Conservation (phyloP, 257 asterid genomes). For the Gentiana macrophylla region DNA sequence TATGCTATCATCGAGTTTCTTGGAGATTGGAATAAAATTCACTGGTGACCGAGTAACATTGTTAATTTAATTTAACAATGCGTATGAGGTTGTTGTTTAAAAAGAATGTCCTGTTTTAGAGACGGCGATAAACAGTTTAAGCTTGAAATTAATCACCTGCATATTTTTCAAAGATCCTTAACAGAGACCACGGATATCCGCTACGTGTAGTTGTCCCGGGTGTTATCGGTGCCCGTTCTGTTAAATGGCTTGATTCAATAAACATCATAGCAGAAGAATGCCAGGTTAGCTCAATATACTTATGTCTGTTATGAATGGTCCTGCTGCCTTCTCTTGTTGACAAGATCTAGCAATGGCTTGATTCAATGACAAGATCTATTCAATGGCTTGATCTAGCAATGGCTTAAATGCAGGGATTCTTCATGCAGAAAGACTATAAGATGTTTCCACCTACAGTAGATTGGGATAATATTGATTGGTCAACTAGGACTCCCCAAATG, state of each 20-base stretch:
- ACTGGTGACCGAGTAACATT: neutral
- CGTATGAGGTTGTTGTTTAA: neutral
- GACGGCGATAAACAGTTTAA: neutral
- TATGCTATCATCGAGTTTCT: slow-evolving; percentile 11
- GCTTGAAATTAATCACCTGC: neutral
- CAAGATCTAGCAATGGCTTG: slow-evolving; percentile 8
- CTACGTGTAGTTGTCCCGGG: slow-evolving; percentile 97
- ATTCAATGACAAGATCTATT: slow-evolving; percentile 8
- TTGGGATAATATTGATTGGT: slow-evolving; percentile 96
- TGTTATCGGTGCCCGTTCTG: slow-evolving; percentile 98
- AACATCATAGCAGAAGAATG: slow-evolving; percentile 74
- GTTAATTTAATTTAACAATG: neutral
- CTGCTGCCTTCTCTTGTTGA: slow-evolving; percentile 4
- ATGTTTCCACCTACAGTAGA: slow-evolving; percentile 96
- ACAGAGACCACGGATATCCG: slow-evolving; percentile 98
- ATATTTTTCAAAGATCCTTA: slow-evolving; percentile 42
- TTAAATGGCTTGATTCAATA: slow-evolving; percentile 93
- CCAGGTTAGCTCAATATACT: slow-evolving; percentile 37
- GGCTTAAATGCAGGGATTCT: slow-evolving; percentile 66
- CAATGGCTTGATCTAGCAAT: neutral
- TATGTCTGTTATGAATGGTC: slow-evolving; percentile 7
- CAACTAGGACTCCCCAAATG: slow-evolving; percentile 82
- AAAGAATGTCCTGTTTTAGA: no score
- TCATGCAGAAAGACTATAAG: slow-evolving; percentile 93
- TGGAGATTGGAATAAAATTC: neutral